Conservation (phyloP, 257 asterid species). For the Solanum habrochaites region DNA sequence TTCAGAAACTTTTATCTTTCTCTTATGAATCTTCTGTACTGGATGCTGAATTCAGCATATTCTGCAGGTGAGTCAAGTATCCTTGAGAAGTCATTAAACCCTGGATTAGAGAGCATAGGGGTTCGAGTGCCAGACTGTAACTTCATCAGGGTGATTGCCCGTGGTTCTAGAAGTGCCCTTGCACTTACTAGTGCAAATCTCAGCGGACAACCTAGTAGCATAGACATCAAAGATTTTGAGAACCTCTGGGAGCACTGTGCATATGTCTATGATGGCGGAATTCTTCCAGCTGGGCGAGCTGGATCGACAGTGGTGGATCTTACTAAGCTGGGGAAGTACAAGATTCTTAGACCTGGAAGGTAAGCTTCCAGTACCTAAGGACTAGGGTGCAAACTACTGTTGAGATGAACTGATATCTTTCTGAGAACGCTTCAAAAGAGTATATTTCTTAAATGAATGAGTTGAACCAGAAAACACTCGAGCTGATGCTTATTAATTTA, state of each 20-base stretch:
- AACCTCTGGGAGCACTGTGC: slow-evolving; percentile 75
- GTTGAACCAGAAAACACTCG: neutral
- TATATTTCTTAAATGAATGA: neutral
- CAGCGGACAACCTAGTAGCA: slow-evolving; percentile 75
- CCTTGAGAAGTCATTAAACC: slow-evolving; percentile 76
- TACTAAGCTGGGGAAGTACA: slow-evolving; percentile 53
- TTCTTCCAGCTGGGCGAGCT: slow-evolving; percentile 78
- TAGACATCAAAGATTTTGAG: slow-evolving; percentile 65
- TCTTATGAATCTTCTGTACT: neutral
- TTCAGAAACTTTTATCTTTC: neutral
- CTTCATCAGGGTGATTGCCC: slow-evolving; percentile 61
- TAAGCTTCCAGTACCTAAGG: slow-evolving; percentile 1
- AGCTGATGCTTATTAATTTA: neutral
- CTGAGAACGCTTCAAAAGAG: neutral
- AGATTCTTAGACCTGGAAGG: slow-evolving; percentile 89
- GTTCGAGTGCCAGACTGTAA: slow-evolving; percentile 66
- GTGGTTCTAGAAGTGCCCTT: slow-evolving; percentile 67
- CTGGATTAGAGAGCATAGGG: slow-evolving; percentile 75
- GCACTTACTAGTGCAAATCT: slow-evolving; percentile 95
- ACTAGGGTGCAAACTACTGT: neutral
- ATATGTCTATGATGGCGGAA: slow-evolving; percentile 60
- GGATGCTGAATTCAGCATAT: neutral
- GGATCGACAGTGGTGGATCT: slow-evolving; percentile 89
- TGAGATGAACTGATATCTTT: neutral
- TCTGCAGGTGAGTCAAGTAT: slow-evolving; percentile 63